phyloP scores from a whole-genome alignment of 306 rosid species.

The Acacia acuminata region DNA sequence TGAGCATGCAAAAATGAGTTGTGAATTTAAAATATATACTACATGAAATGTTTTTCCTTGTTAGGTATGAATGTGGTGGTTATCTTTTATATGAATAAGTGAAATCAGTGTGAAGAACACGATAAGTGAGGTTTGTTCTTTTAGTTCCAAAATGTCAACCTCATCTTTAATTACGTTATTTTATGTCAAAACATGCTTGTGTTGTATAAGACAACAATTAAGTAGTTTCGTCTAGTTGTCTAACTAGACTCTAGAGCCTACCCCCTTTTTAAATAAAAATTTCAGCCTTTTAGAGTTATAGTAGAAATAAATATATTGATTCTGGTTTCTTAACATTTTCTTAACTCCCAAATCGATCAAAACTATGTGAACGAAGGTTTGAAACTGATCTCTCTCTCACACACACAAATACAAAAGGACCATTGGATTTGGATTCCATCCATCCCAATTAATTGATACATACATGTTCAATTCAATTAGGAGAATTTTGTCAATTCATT shows the following conservation, averaged over 20 bases:
- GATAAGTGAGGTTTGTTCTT: background rate
- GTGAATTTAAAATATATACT: background rate
- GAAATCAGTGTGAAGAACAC: background rate
- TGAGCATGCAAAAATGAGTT: background rate
- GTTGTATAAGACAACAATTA: background rate
- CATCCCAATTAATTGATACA: background rate
- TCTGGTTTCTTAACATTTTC: background rate
- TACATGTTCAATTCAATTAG: background rate
- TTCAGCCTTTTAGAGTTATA: background rate
- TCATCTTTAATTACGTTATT: background rate
- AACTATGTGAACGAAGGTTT: background rate
- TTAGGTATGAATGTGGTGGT: background rate
- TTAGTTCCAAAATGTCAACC: background rate
- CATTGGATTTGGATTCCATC: background rate
- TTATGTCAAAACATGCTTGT: slow-evolving; percentile 4
- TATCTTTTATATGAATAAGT: background rate
- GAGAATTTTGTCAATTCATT: background rate
- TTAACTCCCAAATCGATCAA: background rate
- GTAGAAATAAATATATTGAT: background rate
- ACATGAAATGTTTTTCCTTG: background rate
- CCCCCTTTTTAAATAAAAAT: background rate
- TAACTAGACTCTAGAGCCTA: background rate
- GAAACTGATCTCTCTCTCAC: background rate
- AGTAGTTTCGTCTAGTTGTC: slow-evolving; percentile 9
- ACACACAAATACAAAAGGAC: background rate